Percentiles rank a stretch among this genome's conserved stretches.
These are phyloP conservation scores for Auricularia heimuer DNA, from an alignment of 768 basidiomycete genomes.

Conservation along the genomic window DNA sequence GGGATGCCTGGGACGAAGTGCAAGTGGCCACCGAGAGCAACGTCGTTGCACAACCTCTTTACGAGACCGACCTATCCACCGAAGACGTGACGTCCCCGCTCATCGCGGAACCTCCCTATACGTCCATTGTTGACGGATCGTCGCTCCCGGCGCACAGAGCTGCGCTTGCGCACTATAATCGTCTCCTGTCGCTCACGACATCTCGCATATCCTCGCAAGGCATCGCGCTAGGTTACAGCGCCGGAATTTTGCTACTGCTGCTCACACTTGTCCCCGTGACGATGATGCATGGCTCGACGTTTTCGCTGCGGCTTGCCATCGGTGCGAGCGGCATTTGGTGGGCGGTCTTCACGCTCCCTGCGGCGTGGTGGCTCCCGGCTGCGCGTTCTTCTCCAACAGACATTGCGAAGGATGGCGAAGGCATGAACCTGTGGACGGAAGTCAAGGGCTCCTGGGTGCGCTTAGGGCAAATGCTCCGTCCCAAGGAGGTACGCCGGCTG, in stretches of 20 bases:
- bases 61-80: not conserved
- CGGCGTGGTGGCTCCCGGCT: conserved; percentile 62
- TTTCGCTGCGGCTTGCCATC: conserved; percentile 71
- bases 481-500: conserved; percentile 61
- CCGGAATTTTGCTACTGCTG: conserved; percentile 71
- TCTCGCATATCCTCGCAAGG: conserved; percentile 78
- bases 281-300: conserved; percentile 61
- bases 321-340: conserved; percentile 84
- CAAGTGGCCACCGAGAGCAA: conserved; percentile 6
- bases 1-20: conserved; percentile 28
- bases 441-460: conserved; percentile 64
- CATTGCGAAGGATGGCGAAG: conserved; percentile 12
- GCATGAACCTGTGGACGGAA: conserved; percentile 42
- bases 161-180: conserved; percentile 38
- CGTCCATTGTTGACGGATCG: not conserved
- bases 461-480: conserved; percentile 64
- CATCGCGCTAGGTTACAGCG: conserved; percentile 77
- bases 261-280: conserved; percentile 72
- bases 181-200: conserved; percentile 57
- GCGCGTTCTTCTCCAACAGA: conserved; percentile 8
- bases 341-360: conserved; percentile 72
- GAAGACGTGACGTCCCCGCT: not conserved
- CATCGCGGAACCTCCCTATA: not conserved
- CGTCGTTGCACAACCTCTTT: not conserved
- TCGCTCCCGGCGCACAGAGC: conserved; percentile 12